These are phyloP conservation scores for Globisporangium echinulatum DNA, from an alignment of 352 stramenopile species.

Conservation along the genomic window DNA sequence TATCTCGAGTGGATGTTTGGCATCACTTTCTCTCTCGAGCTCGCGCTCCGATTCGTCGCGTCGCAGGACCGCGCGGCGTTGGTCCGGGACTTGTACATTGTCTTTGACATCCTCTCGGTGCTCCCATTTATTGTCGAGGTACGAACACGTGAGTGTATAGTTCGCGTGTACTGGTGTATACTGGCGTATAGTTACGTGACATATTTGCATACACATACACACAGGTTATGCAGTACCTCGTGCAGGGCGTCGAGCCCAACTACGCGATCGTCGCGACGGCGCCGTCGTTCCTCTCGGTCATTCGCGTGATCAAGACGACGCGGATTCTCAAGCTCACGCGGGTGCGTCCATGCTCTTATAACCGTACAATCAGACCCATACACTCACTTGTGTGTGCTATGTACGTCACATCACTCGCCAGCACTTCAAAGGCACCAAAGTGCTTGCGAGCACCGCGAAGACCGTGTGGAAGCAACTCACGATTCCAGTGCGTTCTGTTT, in stretches of 20 bases:
- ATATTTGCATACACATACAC: too few species aligned
- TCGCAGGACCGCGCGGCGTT: slow-evolving; percentile 28
- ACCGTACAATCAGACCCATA: neutral
- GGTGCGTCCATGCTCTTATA: slow-evolving; percentile 15
- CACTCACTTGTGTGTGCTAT: neutral
- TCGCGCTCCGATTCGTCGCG: slow-evolving; percentile 50
- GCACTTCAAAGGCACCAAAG: slow-evolving; percentile 62
- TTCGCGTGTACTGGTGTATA: too few species aligned
- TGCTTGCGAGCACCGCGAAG: slow-evolving; percentile 52
- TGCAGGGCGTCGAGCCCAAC: slow-evolving; percentile 26
- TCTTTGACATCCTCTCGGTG: slow-evolving; percentile 60
- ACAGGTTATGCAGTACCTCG: slow-evolving; percentile 22
- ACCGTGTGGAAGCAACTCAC: slow-evolving; percentile 48
- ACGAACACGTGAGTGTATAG: neutral
- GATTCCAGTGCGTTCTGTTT: slow-evolving; percentile 39
- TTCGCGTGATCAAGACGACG: slow-evolving; percentile 66
- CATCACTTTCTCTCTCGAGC: slow-evolving; percentile 44
- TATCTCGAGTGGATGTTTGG: slow-evolving; percentile 72
- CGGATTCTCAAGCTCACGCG: slow-evolving; percentile 68
- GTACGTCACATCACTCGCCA: slow-evolving; percentile 9
- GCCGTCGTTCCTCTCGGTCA: slow-evolving; percentile 57
- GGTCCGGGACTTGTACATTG: slow-evolving; percentile 50
- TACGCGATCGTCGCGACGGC: slow-evolving; percentile 59
- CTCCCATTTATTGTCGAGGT: slow-evolving; percentile 64
- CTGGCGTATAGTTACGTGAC: too few species aligned